These are phyloP conservation scores for Hemileia vastatrix DNA, from an alignment of 1,284 basidiomycete species.

Conservation along the genomic window DNA sequence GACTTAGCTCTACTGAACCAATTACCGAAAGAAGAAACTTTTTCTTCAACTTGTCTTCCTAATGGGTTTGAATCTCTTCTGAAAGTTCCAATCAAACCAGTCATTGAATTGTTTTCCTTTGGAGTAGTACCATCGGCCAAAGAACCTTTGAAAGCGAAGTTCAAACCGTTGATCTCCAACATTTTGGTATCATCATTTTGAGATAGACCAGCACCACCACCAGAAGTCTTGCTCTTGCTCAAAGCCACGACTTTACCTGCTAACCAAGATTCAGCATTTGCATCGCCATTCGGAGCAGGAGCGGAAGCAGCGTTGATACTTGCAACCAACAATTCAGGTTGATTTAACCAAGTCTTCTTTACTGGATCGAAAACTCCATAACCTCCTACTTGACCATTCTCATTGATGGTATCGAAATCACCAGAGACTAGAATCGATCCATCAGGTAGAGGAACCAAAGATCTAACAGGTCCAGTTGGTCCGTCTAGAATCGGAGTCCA, in stretches of 20 bases:
- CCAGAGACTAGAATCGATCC: slow-evolving; percentile 31
- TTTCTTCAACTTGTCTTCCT: background rate
- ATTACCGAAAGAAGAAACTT: background rate
- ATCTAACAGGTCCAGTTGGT: slow-evolving; percentile 30
- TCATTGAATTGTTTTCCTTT: background rate
- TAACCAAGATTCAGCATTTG: slow-evolving; percentile 24
- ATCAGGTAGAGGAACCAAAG: slow-evolving; percentile 26
- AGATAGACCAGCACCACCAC: slow-evolving; percentile 28
- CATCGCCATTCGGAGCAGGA: slow-evolving; percentile 17
- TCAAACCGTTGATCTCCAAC: slow-evolving; percentile 31
- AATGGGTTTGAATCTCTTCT: background rate
- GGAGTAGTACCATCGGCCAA: background rate
- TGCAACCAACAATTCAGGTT: slow-evolving; percentile 31
- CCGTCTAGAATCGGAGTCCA: slow-evolving; percentile 32
- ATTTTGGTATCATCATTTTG: slow-evolving; percentile 24
- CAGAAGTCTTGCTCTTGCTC: slow-evolving; percentile 30
- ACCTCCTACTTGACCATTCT: slow-evolving; percentile 30
- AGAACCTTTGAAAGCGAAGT: slow-evolving; percentile 29
- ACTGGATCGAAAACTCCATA: slow-evolving; percentile 34
- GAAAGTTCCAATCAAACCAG: background rate
- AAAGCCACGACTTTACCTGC: slow-evolving; percentile 34
- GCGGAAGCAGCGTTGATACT: slow-evolving; percentile 29
- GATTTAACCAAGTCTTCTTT: slow-evolving; percentile 30
- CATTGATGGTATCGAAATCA: slow-evolving; percentile 30
- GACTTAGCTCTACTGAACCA: background rate